Base-by-base conservation (phyloP, 163 green algal genomes). In the Chlamydomonas reinhardtii region DNA sequence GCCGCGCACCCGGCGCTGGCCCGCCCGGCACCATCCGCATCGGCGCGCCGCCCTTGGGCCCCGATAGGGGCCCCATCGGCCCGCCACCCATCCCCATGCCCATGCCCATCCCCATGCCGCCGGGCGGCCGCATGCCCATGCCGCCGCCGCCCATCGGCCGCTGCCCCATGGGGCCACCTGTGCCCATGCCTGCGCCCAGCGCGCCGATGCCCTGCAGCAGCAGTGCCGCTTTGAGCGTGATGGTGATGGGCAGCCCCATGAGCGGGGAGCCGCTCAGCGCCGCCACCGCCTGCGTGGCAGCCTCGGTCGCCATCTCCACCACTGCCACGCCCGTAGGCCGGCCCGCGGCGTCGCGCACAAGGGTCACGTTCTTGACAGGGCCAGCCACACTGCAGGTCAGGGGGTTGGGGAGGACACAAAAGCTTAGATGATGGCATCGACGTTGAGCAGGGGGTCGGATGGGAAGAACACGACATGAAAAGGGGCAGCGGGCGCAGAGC, bases 261-360 rank as follows among this genome's bases (percentile, higher is more conserved):
- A 85, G 48, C 32, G 72, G 48, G 11, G 79, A 78, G 27, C 68
- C 37, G 31, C 29, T 59, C 43, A 85, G 77, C 43, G 66, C 66
- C 24, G 66, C 77, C 15, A 66, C 77, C 25, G 77, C 77, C 69
- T 85, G 68, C 25, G 79, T 78, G 24, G 66, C 79, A n/a, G 39
- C 64, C 31, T 85, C 79, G 27, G 32, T 73, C 22, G 52, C 79
- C 79, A 85, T 85, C 79, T 85, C 79, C 79, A 85, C 79, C 29
- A 85, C 79, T 25, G 79, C 79, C 68, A 72, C 35, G 24, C 79
- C 68, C 6, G 52, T 74, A 35, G 80, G 70, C 17, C 34, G 68
- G 0, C 81, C 56, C 17, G 32, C 54, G 24, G 29, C 19, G 71
- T 80, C 59, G n/a, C 31, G 59, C 27, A 81, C 4, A 5, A 87